phyloP scores from a whole-genome alignment of 2,329 filamentous ascomycete species.

The Fusarium sambucinum region DNA sequence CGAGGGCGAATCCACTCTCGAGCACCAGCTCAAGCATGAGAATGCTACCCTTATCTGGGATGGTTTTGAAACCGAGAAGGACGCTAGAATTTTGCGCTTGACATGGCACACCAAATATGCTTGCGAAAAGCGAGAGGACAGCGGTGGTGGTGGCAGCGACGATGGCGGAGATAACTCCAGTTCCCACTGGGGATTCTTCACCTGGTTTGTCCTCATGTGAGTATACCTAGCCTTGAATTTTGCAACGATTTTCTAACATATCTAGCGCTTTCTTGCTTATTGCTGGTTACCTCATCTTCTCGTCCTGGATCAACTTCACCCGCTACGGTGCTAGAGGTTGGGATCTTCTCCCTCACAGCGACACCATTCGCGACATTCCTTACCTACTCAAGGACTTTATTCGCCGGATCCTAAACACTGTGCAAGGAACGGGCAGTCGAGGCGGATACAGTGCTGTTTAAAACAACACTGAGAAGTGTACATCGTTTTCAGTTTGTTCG shows the following conservation, averaged over 20 bases:
- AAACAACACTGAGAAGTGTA: constrained; percentile 37
- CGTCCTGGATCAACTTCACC: constrained; percentile 99
- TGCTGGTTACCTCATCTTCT: constrained; percentile 94
- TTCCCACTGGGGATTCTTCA: constrained; percentile 92
- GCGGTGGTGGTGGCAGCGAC: constrained; percentile 52
- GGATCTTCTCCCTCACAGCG: constrained; percentile 93
- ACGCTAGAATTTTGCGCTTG: constrained; percentile 74
- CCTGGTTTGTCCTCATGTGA: constrained; percentile 95
- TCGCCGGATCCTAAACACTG: constrained; percentile 81
- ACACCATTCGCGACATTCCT: constrained; percentile 90
- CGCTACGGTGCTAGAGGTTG: constrained; percentile 94
- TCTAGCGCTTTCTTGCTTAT: constrained; percentile 84
- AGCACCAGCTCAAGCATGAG: constrained; percentile 66
- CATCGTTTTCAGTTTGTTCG: constrained; percentile 9
- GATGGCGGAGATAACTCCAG: constrained; percentile 60
- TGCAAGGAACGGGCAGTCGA: constrained; percentile 85
- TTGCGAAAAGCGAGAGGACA: constrained; percentile 71
- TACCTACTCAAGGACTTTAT: constrained; percentile 93
- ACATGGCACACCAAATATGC: constrained; percentile 91
- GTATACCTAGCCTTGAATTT: constrained; percentile 52
- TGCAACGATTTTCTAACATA: constrained; percentile 39
- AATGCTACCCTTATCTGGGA: constrained; percentile 79
- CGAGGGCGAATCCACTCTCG: constrained; percentile 57
- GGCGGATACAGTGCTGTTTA: constrained; percentile 96
- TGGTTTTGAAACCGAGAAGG: constrained; percentile 73